Conservation (phyloP, 116 monocot genomes). For the Iris pallida region DNA sequence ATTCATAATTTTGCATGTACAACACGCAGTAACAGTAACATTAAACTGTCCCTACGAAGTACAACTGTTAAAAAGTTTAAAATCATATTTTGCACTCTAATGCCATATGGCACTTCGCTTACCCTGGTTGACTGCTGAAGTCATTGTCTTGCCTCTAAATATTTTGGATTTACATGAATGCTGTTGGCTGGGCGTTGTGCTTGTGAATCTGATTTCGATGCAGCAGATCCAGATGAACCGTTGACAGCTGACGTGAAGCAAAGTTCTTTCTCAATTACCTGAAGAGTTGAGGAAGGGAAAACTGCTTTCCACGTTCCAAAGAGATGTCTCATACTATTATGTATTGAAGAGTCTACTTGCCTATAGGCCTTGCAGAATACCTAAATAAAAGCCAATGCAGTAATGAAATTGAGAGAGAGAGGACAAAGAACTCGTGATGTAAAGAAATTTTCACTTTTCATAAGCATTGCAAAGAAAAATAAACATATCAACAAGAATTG, state of each 20-base stretch:
- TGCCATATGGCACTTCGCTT: no score
- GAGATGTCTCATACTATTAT: constrained; percentile 82
- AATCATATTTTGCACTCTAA: no score
- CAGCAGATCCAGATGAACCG: constrained; percentile 59
- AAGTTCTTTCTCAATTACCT: constrained; percentile 78
- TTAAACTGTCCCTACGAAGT: no score
- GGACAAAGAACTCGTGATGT: no score
- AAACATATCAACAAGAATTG: no score
- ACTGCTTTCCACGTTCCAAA: constrained; percentile 96
- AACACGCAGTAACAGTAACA: no score
- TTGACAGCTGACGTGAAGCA: constrained; percentile 44
- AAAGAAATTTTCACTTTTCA: no score
- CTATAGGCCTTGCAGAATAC: constrained; percentile 94
- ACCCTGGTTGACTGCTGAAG: constrained; percentile 64
- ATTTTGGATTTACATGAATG: constrained; percentile 94
- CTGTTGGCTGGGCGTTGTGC: constrained; percentile 52
- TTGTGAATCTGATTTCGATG: constrained; percentile 47
- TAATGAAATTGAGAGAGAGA: no score
- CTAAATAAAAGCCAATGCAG: no score
- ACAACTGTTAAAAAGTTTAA: no score
- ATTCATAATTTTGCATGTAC: no score
- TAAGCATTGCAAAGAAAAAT: no score
- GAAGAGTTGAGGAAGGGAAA: constrained; percentile 56
- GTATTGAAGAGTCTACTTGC: constrained; percentile 77
- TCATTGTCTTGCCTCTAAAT: constrained; percentile 78